Conservation (phyloP, 495 filamentous ascomycete species). For the Aeminium ludgeri region DNA sequence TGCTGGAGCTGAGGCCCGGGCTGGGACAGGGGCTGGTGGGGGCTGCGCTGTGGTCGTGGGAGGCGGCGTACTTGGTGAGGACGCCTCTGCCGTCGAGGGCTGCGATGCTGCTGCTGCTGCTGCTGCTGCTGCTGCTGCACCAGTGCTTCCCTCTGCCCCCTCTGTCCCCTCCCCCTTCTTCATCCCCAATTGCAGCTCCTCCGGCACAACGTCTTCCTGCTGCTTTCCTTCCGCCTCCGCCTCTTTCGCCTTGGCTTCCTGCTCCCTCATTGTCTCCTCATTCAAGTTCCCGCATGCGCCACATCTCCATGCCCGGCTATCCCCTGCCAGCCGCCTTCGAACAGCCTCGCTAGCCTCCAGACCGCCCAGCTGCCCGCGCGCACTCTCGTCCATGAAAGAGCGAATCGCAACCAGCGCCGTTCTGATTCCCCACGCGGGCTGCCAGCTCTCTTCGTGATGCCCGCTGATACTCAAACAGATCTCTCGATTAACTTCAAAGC, state of each 20-base stretch:
- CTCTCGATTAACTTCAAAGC: slow-evolving; percentile 94
- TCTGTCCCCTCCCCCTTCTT: slow-evolving; percentile 30
- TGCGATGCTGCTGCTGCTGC: slow-evolving; percentile 30
- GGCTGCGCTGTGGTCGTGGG: not conserved
- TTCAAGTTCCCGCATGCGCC: slow-evolving; percentile 49
- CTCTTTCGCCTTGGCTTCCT: slow-evolving; percentile 17
- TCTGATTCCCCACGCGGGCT: slow-evolving; percentile 90
- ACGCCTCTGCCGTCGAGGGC: not conserved
- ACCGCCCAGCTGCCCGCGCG: slow-evolving; percentile 70
- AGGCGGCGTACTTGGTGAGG: not conserved
- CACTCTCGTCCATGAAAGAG: slow-evolving; percentile 56
- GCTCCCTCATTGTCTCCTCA: slow-evolving; percentile 46
- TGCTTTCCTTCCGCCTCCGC: slow-evolving; percentile 23
- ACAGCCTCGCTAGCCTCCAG: slow-evolving; percentile 52
- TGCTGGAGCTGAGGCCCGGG: slow-evolving; percentile 9
- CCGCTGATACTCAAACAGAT: slow-evolving; percentile 87
- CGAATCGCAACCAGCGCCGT: slow-evolving; percentile 56
- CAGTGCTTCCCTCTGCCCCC: slow-evolving; percentile 18
- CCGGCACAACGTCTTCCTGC: slow-evolving; percentile 27
- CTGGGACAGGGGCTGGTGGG: slow-evolving; percentile 2
- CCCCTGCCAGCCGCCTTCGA: slow-evolving; percentile 45
- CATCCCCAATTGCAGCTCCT: slow-evolving; percentile 28
- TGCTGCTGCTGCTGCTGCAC: slow-evolving; percentile 33
- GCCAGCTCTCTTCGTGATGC: slow-evolving; percentile 96
- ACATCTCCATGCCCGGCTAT: slow-evolving; percentile 47